phyloP scores from a whole-genome alignment of 2,329 filamentous ascomycete genomes.

The Microdochium nivale region DNA sequence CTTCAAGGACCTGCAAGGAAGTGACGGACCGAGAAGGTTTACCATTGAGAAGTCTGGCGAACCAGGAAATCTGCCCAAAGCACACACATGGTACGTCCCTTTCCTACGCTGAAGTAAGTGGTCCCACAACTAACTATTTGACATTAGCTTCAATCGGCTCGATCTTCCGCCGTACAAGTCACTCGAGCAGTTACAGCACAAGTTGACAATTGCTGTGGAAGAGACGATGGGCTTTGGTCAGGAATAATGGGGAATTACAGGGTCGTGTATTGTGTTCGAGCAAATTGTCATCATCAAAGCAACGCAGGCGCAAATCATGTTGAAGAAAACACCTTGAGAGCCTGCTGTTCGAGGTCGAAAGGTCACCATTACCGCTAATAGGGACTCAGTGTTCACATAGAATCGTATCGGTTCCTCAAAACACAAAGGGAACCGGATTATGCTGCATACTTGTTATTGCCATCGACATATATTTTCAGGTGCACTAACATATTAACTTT shows the following conservation, averaged over 20 bases:
- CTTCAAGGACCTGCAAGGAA: slow-evolving; percentile 97
- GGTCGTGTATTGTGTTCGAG: background rate
- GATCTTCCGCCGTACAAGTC: slow-evolving; percentile 91
- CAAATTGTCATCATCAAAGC: background rate
- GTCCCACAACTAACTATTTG: slow-evolving; percentile 9
- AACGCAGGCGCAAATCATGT: background rate
- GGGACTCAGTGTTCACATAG: no score
- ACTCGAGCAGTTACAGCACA: slow-evolving; percentile 74
- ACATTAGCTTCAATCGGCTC: slow-evolving; percentile 81
- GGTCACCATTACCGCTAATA: no score
- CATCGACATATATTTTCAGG: no score
- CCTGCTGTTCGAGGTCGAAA: no score
- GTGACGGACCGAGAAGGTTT: slow-evolving; percentile 88
- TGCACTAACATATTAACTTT: no score
- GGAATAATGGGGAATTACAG: slow-evolving; percentile 50
- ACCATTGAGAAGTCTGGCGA: slow-evolving; percentile 98
- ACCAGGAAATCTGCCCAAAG: slow-evolving; percentile 83
- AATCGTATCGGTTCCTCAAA: no score
- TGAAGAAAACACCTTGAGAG: no score
- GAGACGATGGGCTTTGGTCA: slow-evolving; percentile 98
- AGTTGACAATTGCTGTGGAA: slow-evolving; percentile 94
- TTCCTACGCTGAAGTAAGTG: background rate
- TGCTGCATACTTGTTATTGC: no score
- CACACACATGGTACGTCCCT: slow-evolving; percentile 81
- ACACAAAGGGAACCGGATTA: no score